A percentile compares a stretch with the other conserved stretches of the same genome.
Evolutionary conservation across 2,329 filamentous ascomycete species (phyloP).

Genomic region (Arachnopeziza araneosa): DNA sequence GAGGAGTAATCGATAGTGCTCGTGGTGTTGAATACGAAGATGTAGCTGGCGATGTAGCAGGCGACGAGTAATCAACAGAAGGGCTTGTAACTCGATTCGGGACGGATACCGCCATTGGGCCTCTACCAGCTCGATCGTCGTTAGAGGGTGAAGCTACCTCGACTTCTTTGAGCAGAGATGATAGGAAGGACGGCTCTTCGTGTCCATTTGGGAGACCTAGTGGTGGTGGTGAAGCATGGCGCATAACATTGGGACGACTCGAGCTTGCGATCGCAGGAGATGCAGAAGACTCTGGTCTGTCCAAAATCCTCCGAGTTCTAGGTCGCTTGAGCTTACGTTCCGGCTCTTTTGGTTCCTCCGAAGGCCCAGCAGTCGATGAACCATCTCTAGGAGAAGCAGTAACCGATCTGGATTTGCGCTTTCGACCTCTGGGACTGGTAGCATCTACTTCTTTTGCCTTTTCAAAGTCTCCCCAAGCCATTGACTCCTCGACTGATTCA

Average conservation of each 20-base stretch:
- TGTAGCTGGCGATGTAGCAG: conserved; percentile 61
- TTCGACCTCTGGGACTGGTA: conserved; percentile 49
- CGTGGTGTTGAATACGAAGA: conserved; percentile 60
- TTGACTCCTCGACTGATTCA: conserved; percentile 71
- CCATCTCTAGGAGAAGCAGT: conserved; percentile 55
- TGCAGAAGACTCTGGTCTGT: conserved; percentile 39
- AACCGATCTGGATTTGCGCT: conserved; percentile 67
- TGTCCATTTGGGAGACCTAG: conserved; percentile 32
- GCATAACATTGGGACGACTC: conserved; percentile 23
- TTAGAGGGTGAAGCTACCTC: conserved; percentile 59
- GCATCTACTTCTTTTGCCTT: conserved; percentile 66
- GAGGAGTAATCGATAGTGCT: conserved; percentile 63
- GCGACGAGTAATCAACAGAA: conserved; percentile 50
- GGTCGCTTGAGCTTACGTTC: conserved; percentile 85
- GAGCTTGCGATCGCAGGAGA: conserved; percentile 30
- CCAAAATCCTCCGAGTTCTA: conserved; percentile 64
- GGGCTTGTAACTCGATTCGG: conserved; percentile 27
- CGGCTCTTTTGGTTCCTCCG: conserved; percentile 52
- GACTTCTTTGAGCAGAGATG: conserved; percentile 82
- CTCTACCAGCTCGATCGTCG: conserved; percentile 40
- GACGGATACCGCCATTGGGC: conserved; percentile 15
- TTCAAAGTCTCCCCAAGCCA: conserved; percentile 88
- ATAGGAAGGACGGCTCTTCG: conserved; percentile 71
- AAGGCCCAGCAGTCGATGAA: conserved; percentile 42
- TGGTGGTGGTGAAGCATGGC: conserved; percentile 13